Evolutionary conservation across 108 stramenopile genomes (phyloP).

Genomic region (Mediolabrus comicus): DNA sequence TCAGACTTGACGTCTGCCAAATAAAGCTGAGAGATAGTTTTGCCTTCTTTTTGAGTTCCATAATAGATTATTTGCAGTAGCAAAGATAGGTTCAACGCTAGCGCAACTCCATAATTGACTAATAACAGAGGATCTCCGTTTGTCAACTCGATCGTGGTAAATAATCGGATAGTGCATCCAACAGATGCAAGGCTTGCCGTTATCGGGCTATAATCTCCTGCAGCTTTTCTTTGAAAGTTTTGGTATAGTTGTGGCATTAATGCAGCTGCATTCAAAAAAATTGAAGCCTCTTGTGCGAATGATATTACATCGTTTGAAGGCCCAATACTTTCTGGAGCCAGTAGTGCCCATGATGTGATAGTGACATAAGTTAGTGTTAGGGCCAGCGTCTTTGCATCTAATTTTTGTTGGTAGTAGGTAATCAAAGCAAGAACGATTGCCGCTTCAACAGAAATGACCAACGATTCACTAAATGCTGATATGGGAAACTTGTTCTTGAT

Average conservation of each 20-base stretch:
- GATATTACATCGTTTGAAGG: slow-evolving; percentile 24
- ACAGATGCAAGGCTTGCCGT: slow-evolving; percentile 42
- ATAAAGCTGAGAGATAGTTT: slow-evolving; percentile 9
- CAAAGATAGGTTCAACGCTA: slow-evolving; percentile 37
- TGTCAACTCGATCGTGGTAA: slow-evolving; percentile 46
- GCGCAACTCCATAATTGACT: slow-evolving; percentile 32
- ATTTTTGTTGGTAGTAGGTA: slow-evolving; percentile 27
- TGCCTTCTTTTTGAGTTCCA: slow-evolving; percentile 43
- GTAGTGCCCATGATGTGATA: background rate
- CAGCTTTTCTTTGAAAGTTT: slow-evolving; percentile 14
- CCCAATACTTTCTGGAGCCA: slow-evolving; percentile 12
- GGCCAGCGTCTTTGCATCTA: slow-evolving; percentile 1
- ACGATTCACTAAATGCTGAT: slow-evolving; percentile 47
- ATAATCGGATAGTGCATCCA: slow-evolving; percentile 51
- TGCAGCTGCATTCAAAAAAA: slow-evolving; percentile 35
- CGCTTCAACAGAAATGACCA: slow-evolving; percentile 50
- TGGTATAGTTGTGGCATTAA: slow-evolving; percentile 50
- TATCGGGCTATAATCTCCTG: slow-evolving; percentile 51
- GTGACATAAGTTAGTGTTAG: slow-evolving; percentile 1
- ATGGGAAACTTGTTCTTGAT: slow-evolving; percentile 33
- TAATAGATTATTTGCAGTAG: slow-evolving; percentile 49
- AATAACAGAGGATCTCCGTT: slow-evolving; percentile 47
- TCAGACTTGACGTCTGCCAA: slow-evolving; percentile 25
- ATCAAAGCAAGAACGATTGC: slow-evolving; percentile 36
- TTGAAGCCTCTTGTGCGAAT: slow-evolving; percentile 40